Conservation (phyloP, 352 stramenopile genomes). For the Globisporangium lucens region DNA sequence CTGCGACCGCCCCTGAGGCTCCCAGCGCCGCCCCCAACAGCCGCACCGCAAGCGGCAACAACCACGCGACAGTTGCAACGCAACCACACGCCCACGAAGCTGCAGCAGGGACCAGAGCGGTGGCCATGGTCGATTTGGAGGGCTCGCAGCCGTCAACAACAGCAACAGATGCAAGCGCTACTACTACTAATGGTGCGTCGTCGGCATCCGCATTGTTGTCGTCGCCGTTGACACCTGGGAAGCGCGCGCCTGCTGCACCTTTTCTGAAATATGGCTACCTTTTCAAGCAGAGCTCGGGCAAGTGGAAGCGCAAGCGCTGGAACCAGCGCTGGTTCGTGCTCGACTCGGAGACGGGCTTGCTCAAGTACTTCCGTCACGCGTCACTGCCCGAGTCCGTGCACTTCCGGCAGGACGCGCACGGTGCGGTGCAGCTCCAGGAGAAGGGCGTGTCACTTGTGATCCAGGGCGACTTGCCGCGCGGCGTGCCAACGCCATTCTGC, state of each 20-base stretch:
- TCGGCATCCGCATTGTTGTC: not conserved
- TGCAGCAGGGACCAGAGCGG: not conserved
- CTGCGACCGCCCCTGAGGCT: not conserved
- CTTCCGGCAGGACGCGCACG: constrained; percentile 58
- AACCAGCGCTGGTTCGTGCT: constrained; percentile 83
- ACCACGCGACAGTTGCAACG: constrained; percentile 2
- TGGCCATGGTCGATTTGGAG: not conserved
- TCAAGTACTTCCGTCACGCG: constrained; percentile 76
- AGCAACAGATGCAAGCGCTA: not conserved
- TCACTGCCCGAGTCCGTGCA: constrained; percentile 50
- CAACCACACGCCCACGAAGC: not conserved
- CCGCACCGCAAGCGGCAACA: constrained; percentile 5
- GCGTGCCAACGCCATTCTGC: constrained; percentile 78
- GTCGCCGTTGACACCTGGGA: not conserved
- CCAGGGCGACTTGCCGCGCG: constrained; percentile 59
- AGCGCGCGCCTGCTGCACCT: constrained; percentile 11
- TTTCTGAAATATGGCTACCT: constrained; percentile 55
- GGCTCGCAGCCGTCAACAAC: not conserved
- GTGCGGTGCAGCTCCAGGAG: constrained; percentile 43
- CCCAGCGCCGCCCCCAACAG: not conserved
- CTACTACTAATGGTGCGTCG: not conserved
- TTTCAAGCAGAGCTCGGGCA: constrained; percentile 75
- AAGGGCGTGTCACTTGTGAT: constrained; percentile 58
- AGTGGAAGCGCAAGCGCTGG: constrained; percentile 79
- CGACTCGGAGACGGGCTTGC: constrained; percentile 50